Evolutionary conservation across 495 filamentous ascomycete species (phyloP), one percentile per base, ranked within the genome.

Genomic region (Cryomyces antarcticus): DNA sequence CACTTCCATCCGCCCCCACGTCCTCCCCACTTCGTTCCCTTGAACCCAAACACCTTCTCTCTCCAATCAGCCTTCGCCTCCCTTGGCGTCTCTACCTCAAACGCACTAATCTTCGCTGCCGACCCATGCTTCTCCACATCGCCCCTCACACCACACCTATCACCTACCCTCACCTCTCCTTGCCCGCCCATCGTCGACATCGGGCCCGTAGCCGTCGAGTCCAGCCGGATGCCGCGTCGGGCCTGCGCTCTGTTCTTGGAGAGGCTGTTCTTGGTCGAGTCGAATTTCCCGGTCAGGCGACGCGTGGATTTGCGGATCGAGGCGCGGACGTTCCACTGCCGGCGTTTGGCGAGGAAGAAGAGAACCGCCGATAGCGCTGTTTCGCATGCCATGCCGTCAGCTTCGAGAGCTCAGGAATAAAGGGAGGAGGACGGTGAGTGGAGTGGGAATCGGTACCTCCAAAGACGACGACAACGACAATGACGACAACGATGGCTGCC

Each of bases 401-500:
- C 12, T 36, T 13, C 3, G 9, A 13, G 12, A 13, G 9, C 33
- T 9, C 9, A 10, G 33, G 33, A 39, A 39, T 28, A 39, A 4
- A 12, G 27, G 38, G 27, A 39, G 9, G 7, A 17, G 12, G 38
- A 28, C 27, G 38, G 9, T 39, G n/a, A 28, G 24, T 7, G 11
- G 38, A 28, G 7, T 1, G 38, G 27, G 38, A 2, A 13, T 36
- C 9, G 47, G 33, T 44, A 51, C 72, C 70, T 50, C 75, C 75
- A 43, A 70, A 52, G 6, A 77, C 47, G 17, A 60, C 71, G 7
- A 79, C 69, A 24, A 69, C 46, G 3, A 67, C 65, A 17, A 75
- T 72, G 2, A 77, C 68, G 1, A 75, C 63, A 41, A 77, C 70
- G 46, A 80, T 75, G 12, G 73, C 75, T 36, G 72, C 64, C 43